Evolutionary conservation across 371 early-diverging fungal species (phyloP).

Genomic region (Haplosporangium sp.): DNA sequence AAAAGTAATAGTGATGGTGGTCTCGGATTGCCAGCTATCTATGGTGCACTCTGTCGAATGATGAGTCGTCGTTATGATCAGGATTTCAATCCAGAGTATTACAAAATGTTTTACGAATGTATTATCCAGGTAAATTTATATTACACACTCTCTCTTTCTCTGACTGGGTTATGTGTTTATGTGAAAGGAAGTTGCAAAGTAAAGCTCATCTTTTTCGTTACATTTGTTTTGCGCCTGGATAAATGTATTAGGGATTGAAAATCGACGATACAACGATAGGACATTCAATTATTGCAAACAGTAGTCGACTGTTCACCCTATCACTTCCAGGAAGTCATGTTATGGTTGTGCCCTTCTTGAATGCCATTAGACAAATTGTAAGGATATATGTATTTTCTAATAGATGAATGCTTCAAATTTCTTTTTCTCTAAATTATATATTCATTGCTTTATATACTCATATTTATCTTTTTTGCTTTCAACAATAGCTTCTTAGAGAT

Average conservation of each 20-base stretch:
- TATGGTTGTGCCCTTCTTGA: constrained; percentile 74
- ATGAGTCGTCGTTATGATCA: constrained; percentile 81
- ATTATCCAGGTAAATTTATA: constrained; percentile 63
- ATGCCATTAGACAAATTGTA: constrained; percentile 69
- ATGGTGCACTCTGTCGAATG: constrained; percentile 78
- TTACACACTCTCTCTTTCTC: too few relatives aligned
- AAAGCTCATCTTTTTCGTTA: neutral
- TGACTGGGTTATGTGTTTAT: neutral
- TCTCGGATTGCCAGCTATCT: constrained; percentile 49
- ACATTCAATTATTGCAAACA: constrained; percentile 74
- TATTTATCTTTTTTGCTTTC: neutral
- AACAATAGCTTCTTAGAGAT: constrained; percentile 36
- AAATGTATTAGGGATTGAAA: constrained; percentile 63
- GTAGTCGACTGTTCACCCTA: constrained; percentile 70
- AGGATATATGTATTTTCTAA: neutral
- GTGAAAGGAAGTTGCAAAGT: neutral
- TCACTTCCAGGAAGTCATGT: constrained; percentile 76
- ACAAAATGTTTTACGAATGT: constrained; percentile 75
- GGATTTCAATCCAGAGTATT: constrained; percentile 63
- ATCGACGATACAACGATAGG: constrained; percentile 66
- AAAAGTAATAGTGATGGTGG: constrained; percentile 52
- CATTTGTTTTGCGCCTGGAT: neutral
- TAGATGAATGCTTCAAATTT: too few relatives aligned
- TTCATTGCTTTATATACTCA: neutral
- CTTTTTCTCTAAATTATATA: too few relatives aligned